Conservation (phyloP, 345 rosid genomes). For the Syzygium aqueum region DNA sequence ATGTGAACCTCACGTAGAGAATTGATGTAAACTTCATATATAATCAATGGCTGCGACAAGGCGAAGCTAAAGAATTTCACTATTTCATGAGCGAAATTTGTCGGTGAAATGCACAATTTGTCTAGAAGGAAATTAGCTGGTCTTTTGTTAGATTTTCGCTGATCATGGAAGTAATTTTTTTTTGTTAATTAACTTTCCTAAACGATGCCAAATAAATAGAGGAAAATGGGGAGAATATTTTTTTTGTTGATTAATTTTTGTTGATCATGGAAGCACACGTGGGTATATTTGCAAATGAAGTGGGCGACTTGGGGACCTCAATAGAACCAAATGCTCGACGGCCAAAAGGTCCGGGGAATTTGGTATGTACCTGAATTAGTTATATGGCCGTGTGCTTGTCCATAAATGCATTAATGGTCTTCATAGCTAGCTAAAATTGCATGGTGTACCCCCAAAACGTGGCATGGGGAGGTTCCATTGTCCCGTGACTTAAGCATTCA, state of each 20-base stretch:
- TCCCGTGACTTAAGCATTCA: no score
- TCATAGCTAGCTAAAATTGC: background rate
- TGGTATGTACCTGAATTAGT: background rate
- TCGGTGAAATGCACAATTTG: background rate
- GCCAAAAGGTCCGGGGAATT: background rate
- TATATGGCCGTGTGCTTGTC: background rate
- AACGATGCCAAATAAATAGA: background rate
- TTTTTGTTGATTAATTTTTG: background rate
- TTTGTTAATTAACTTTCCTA: background rate
- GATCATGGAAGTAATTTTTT: background rate
- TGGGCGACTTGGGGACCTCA: background rate
- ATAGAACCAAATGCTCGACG: background rate
- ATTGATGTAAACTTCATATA: background rate
- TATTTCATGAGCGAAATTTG: background rate
- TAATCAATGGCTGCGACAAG: background rate
- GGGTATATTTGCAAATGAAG: background rate
- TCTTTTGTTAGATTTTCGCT: background rate
- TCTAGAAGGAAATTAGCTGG: background rate
- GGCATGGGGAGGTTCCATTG: background rate
- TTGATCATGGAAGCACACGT: background rate
- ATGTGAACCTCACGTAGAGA: background rate
- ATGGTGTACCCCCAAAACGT: background rate
- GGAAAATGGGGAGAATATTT: background rate
- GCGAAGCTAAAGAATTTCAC: background rate
- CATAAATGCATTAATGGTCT: background rate